A percentile compares a stretch with the other conserved stretches of the same genome.
Evolutionary conservation across 495 filamentous ascomycete genomes (phyloP).

Genomic region (Talaromyces nanjingensis): DNA sequence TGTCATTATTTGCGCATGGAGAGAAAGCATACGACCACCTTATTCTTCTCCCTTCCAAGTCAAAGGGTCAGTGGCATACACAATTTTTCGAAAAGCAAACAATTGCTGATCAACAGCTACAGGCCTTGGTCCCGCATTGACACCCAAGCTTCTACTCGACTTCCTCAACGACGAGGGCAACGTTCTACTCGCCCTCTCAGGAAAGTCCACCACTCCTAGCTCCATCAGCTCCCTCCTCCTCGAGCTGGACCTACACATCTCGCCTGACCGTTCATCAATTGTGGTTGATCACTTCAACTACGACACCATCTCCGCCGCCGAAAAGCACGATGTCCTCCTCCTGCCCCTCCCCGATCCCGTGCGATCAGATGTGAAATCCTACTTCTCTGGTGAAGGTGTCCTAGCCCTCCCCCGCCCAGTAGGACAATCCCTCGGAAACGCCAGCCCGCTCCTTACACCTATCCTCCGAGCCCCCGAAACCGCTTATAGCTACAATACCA

Average conservation of each 20-base stretch:
- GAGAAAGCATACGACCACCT: constrained; percentile 87
- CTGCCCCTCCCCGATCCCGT: constrained; percentile 55
- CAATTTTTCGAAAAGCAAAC: not conserved
- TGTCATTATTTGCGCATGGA: constrained; percentile 80
- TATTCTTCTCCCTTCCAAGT: constrained; percentile 76
- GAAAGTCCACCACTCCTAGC: constrained; percentile 63
- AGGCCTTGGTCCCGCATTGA: constrained; percentile 85
- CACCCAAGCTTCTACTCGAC: constrained; percentile 77
- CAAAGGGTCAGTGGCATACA: constrained; percentile 65
- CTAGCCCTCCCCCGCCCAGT: constrained; percentile 76
- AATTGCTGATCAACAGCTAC: not conserved
- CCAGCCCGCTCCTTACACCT: constrained; percentile 65
- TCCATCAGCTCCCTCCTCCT: constrained; percentile 77
- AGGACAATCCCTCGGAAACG: constrained; percentile 73
- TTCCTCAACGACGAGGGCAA: constrained; percentile 91
- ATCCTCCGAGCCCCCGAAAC: constrained; percentile 74
- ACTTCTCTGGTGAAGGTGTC: constrained; percentile 63
- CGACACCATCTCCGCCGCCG: constrained; percentile 64
- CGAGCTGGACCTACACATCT: constrained; percentile 86
- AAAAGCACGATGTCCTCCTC: constrained; percentile 85
- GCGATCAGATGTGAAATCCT: constrained; percentile 66
- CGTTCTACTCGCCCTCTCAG: constrained; percentile 80
- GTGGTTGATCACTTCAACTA: constrained; percentile 96
- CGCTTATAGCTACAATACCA: constrained; percentile 90
- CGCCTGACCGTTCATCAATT: constrained; percentile 72